phyloP scores from a whole-genome alignment of 371 early-diverging fungal genomes.

The Dinochytrium kinnereticum region DNA sequence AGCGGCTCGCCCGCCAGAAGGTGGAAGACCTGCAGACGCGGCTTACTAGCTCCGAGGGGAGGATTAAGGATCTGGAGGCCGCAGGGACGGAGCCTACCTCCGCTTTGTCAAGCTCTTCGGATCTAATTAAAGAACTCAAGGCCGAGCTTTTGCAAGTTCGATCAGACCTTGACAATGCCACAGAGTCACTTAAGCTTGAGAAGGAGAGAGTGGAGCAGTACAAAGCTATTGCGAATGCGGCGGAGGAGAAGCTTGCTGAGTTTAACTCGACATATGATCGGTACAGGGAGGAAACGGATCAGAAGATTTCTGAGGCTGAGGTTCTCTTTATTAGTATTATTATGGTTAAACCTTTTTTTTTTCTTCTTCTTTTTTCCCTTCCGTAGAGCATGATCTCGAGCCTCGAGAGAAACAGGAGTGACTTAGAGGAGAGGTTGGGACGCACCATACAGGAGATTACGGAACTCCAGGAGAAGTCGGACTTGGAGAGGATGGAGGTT shows the following conservation, averaged over 20 bases:
- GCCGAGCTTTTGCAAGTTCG: slow-evolving; percentile 29
- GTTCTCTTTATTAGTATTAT: slow-evolving; percentile 1
- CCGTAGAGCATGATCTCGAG: not conserved
- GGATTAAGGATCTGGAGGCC: slow-evolving; percentile 32
- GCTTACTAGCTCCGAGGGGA: slow-evolving; percentile 34
- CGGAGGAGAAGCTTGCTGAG: slow-evolving; percentile 42
- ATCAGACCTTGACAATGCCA: slow-evolving; percentile 34
- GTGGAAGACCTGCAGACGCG: slow-evolving; percentile 35
- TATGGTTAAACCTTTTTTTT: no score
- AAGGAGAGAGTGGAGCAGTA: slow-evolving; percentile 43
- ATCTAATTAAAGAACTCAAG: slow-evolving; percentile 25
- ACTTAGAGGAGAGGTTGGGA: slow-evolving; percentile 37
- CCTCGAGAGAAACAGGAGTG: slow-evolving; percentile 15
- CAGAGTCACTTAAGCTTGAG: slow-evolving; percentile 36
- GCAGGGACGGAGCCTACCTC: not conserved
- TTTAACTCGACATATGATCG: slow-evolving; percentile 48
- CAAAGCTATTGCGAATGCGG: slow-evolving; percentile 42
- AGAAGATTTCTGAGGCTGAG: slow-evolving; percentile 29
- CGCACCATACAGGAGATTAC: slow-evolving; percentile 48
- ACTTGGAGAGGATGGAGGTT: slow-evolving; percentile 50
- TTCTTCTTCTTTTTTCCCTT: slow-evolving; percentile 6
- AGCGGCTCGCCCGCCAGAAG: slow-evolving; percentile 4
- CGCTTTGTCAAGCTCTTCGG: slow-evolving; percentile 12
- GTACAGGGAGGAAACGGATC: slow-evolving; percentile 47
- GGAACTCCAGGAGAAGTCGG: slow-evolving; percentile 55